Base-by-base conservation (phyloP, 371 early-diverging fungal species). In the Coemansia sp. region DNA sequence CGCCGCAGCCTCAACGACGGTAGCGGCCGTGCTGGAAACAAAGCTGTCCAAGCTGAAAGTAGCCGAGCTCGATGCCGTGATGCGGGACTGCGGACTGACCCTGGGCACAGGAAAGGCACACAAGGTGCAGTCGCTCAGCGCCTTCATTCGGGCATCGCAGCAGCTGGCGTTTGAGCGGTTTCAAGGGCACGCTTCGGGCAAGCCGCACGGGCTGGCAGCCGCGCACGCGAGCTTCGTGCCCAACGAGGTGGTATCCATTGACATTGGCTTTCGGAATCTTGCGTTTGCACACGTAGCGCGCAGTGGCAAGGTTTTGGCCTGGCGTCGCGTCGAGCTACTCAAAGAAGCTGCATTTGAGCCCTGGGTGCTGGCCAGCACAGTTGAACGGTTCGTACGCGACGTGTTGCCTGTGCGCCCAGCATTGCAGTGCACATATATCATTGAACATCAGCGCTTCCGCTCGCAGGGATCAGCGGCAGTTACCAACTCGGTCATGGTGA, bases 231-330 rank as follows among this genome's bases (percentile, higher is more conserved):
- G 43, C 5, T 54, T 62, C 43, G 54, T 79, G 2, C 67, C 80
- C 12, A 24, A 59, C 4, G 62, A 77, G 24, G 60, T 90, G 5
- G 66, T 90, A 2, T 90, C 91, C 0, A 82, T 90, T 43, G 91
- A 90, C 67, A 80, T 90, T 46, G 91, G 91, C 0, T 84, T 84
- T 58, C 81, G 84, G 12, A 89, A 90, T 64, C 74, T 90, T 2
- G 90, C 87, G 0, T 86, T 85, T 71, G 84, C 83, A 4, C 70
- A 80, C 9, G 58, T 79, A 9, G 49, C 71, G 7, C 46, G 49
- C 4, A 34, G 46, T 4, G 64, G 65, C 9, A 42, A 58, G 43
- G 64, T 80, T 14, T 48, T 70, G 12, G 71, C 58, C 4, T 78
- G 75, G 81, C 46, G 46, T 31, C 66, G 66, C 16, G 56, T 62